Evolutionary conservation across 2,329 filamentous ascomycete species (phyloP), one percentile per base, ranked within the genome.

Genomic region (Cytospora piceicola): DNA sequence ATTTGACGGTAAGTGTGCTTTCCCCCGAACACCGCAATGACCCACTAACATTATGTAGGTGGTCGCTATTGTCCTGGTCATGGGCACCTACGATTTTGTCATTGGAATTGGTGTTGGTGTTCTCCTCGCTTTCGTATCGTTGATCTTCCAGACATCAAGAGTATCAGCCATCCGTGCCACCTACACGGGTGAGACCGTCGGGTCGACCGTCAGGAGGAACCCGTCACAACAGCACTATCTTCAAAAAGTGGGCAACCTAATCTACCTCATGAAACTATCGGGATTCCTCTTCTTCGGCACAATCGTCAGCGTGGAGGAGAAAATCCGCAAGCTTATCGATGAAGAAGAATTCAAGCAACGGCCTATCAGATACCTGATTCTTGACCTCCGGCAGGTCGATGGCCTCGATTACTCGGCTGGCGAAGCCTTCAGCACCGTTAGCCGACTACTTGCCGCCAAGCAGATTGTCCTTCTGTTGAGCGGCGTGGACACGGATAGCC

Each of bases 211-310:
- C 32, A 87, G 95, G 61, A 88, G 95, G 62, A 96, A 97, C 70
- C 92, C 92, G 0, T 89, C 93, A 4, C 95, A 99, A 72, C 90
- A 94, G 67, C 88, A 91, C 66, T 99, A 95, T 73, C 81, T 99
- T 4, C 89, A 89, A 67, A 86, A 94, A 70, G 94, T 95, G 20
- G 94, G 94, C 3, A 85, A 87, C 36, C 95, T 99, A 75, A 95
- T 96, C 39, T 90, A 92, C 66, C 89, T 98, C 58, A 90, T 96
- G 73, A 98, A 98, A 76, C 84, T 99, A 20, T 90, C 91, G 0
- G 94, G 95, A 0, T 98, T 94, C 73, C 85, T 99, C n/a, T 99
- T 99, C 82, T 99, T 99, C 71, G 95, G 95, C 20, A 98, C 94
- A 3, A 97, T 99, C 70, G 94, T 97, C 61, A 93, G 92, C 57